phyloP scores from a whole-genome alignment of 768 basidiomycete species.

The Nidularia sp. region DNA sequence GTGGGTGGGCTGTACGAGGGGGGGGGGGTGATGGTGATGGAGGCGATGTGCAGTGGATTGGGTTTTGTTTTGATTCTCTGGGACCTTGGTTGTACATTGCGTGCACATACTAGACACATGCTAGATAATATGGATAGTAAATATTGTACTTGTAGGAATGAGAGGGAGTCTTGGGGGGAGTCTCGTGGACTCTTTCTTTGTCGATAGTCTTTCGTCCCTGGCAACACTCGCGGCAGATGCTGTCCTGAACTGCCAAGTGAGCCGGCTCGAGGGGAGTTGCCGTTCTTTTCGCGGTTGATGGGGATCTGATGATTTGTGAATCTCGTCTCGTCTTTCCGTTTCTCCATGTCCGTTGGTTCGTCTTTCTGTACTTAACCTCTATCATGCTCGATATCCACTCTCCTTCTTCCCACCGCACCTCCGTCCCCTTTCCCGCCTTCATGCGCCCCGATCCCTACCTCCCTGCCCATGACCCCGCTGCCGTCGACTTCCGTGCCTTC shows the following conservation, averaged over 20 bases:
- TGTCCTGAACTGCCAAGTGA: not conserved
- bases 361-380: not conserved
- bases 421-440: not conserved
- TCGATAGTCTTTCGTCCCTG: too few species aligned
- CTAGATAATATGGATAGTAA: too few species aligned
- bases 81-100: not conserved
- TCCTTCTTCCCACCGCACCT: not conserved
- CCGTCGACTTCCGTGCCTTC: slow-evolving; percentile 79
- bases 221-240: too few species aligned
- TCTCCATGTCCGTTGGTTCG: slow-evolving; percentile 1
- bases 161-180: too few species aligned
- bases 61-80: not conserved
- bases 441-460: slow-evolving; percentile 6
- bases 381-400: not conserved
- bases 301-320: not conserved
- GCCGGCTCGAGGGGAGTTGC: not conserved
- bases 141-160: too few species aligned
- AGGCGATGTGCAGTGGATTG: not conserved
- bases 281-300: slow-evolving; percentile 1
- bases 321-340: not conserved
- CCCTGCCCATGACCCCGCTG: slow-evolving; percentile 50
- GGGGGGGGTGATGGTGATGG: too few species aligned
- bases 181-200: too few species aligned
- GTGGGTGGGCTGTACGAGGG: too few species aligned
- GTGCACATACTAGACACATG: too few species aligned